phyloP scores from a whole-genome alignment of 371 early-diverging fungal genomes.

The Synchytrium microbalum region DNA sequence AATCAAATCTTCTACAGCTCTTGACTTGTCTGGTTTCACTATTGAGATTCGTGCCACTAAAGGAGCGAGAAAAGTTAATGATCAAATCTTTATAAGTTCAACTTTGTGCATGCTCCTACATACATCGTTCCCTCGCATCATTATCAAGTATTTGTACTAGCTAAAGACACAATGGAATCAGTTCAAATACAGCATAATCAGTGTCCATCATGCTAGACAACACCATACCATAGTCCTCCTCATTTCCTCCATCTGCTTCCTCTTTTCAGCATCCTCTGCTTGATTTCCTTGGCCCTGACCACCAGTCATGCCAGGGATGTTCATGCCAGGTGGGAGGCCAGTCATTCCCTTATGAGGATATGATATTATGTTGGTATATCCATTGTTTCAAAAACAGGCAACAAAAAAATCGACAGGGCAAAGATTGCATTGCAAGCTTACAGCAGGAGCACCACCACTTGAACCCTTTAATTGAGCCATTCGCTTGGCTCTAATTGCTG shows the following conservation, averaged over 20 bases:
- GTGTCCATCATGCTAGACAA: neutral
- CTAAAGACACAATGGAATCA: slow-evolving; percentile 23
- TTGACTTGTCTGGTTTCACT: slow-evolving; percentile 83
- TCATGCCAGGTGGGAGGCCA: too few relatives aligned
- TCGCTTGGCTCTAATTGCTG: neutral
- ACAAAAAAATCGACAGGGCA: too few relatives aligned
- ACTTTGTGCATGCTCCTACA: slow-evolving; percentile 12
- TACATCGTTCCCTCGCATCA: slow-evolving; percentile 79
- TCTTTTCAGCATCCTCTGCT: slow-evolving; percentile 3
- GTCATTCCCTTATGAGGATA: too few relatives aligned
- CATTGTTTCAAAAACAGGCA: too few relatives aligned
- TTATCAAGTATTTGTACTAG: slow-evolving; percentile 74
- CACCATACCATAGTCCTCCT: slow-evolving; percentile 62
- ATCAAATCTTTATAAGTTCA: slow-evolving; percentile 4
- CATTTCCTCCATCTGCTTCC: slow-evolving; percentile 72
- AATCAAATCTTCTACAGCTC: slow-evolving; percentile 81
- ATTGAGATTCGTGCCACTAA: slow-evolving; percentile 79
- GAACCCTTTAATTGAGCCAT: neutral
- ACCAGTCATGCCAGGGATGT: too few relatives aligned
- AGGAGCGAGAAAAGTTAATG: slow-evolving; percentile 2
- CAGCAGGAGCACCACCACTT: neutral
- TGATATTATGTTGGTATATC: too few relatives aligned
- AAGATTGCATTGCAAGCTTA: too few relatives aligned
- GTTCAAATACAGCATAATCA: slow-evolving; percentile 1
- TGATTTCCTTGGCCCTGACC: neutral